Conservation (phyloP, 2,329 filamentous ascomycete genomes). For the Aspergillus luchuensis region DNA sequence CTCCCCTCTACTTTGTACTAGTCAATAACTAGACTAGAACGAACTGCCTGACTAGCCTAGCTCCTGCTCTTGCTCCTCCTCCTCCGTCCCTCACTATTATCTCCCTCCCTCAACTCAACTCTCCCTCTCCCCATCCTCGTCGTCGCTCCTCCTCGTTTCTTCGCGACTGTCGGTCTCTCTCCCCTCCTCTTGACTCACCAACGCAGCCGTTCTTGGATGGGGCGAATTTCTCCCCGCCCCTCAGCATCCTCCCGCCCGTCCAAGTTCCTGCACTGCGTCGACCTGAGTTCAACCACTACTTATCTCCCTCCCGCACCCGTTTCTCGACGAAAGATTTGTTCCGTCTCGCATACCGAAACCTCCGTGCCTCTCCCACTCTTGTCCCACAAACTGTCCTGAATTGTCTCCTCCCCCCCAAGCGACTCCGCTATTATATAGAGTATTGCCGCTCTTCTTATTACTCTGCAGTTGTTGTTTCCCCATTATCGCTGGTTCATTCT, state of each 20-base stretch:
- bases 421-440: background rate
- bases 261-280: constrained; percentile 19
- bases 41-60: background rate
- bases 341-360: constrained; percentile 29
- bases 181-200: constrained; percentile 5
- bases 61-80: background rate
- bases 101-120: no score
- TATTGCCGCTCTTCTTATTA: background rate
- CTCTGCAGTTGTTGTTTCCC: background rate
- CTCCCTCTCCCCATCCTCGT: constrained; percentile 2
- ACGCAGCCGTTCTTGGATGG: constrained; percentile 17
- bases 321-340: constrained; percentile 32
- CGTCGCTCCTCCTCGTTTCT: constrained; percentile 9
- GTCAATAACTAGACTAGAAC: no score
- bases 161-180: constrained; percentile 5
- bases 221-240: constrained; percentile 17
- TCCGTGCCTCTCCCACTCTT: constrained; percentile 37
- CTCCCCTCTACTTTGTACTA: background rate
- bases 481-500: background rate
- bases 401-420: background rate
- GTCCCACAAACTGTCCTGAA: constrained; percentile 3
- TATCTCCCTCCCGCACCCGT: constrained; percentile 15
- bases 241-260: constrained; percentile 14
- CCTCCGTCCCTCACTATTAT: background rate
- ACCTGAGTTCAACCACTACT: constrained; percentile 13